These are phyloP conservation scores for Cutaneotrichosporon sp. DNA, from an alignment of 1,284 basidiomycete species.

Conservation along the genomic window DNA sequence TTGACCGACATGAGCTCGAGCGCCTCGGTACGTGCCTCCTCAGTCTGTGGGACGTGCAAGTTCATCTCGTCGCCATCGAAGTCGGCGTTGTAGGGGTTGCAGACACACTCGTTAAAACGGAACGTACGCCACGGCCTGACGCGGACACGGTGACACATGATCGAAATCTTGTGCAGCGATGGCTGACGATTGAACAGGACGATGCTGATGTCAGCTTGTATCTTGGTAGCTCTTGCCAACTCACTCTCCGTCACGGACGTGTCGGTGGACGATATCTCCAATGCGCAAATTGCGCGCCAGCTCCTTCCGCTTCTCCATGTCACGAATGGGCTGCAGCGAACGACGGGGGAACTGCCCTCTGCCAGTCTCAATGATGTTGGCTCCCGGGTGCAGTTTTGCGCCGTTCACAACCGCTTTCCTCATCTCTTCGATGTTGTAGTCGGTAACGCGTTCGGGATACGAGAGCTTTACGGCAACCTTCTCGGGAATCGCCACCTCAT, in stretches of 20 bases:
- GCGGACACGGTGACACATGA: constrained; percentile 93
- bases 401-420: constrained; percentile 81
- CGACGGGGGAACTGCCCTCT: constrained; percentile 19
- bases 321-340: constrained; percentile 30
- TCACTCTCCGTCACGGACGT: constrained; percentile 88
- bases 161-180: constrained; percentile 95
- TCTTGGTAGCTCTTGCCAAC: constrained; percentile 21
- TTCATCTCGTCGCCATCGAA: constrained; percentile 99
- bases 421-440: constrained; percentile 80
- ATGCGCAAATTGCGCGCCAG: constrained; percentile 42
- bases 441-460: constrained; percentile 91
- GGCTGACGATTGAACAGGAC: constrained; percentile 99
- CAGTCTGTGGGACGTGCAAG: constrained; percentile 96
- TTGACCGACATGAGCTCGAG: constrained; percentile 97
- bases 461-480: constrained; percentile 93
- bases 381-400: constrained; percentile 87
- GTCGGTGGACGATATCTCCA: constrained; percentile 52
- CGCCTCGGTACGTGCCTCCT: constrained; percentile 96
- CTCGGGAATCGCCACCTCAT: constrained; percentile 96
- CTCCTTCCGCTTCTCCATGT: constrained; percentile 32
- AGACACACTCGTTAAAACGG: constrained; percentile 97
- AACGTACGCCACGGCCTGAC: constrained; percentile 97
- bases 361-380: constrained; percentile 77
- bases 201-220: constrained; percentile 52
- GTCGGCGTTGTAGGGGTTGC: constrained; percentile 98